These are phyloP conservation scores for Gigaspora rosea DNA, from an alignment of 192 early-diverging fungal genomes.

Conservation along the genomic window DNA sequence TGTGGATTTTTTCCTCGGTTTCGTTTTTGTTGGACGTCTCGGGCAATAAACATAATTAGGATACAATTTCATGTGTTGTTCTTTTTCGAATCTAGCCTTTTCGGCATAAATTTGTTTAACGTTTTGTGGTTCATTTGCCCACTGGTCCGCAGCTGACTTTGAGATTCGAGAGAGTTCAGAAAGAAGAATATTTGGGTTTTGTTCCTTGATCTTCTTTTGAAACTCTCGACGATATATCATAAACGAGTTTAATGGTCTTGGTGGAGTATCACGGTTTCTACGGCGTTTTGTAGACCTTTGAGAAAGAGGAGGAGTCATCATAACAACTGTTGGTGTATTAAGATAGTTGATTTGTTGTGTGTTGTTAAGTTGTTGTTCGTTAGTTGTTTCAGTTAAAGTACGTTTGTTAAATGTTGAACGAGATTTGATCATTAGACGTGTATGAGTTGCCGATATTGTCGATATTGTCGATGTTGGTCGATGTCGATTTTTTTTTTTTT, in stretches of 20 bases:
- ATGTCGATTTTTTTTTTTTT: too few relatives aligned
- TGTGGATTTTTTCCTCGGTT: constrained; percentile 27
- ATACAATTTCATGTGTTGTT: constrained; percentile 32
- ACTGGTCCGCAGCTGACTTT: constrained; percentile 14
- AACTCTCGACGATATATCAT: constrained; percentile 33
- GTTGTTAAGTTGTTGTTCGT: too few relatives aligned
- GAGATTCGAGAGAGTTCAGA: constrained; percentile 29
- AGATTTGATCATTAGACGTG: too few relatives aligned
- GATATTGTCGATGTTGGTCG: too few relatives aligned
- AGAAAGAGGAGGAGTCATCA: constrained; percentile 5
- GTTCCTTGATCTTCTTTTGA: constrained; percentile 30
- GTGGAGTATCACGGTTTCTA: constrained; percentile 26
- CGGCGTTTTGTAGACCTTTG: constrained; percentile 16
- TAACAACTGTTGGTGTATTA: not conserved
- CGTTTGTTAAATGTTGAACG: too few relatives aligned
- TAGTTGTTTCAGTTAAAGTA: too few relatives aligned
- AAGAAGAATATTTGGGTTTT: constrained; percentile 30
- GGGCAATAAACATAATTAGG: constrained; percentile 32
- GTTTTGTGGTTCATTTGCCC: constrained; percentile 22
- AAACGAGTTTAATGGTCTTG: constrained; percentile 26
- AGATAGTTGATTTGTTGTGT: not conserved
- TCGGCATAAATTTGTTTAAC: constrained; percentile 25
- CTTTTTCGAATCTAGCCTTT: constrained; percentile 25
- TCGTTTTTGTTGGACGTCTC: constrained; percentile 19
- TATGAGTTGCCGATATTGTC: too few relatives aligned